Base-by-base conservation (phyloP, 192 early-diverging fungal species). In the Endogone sp. region DNA sequence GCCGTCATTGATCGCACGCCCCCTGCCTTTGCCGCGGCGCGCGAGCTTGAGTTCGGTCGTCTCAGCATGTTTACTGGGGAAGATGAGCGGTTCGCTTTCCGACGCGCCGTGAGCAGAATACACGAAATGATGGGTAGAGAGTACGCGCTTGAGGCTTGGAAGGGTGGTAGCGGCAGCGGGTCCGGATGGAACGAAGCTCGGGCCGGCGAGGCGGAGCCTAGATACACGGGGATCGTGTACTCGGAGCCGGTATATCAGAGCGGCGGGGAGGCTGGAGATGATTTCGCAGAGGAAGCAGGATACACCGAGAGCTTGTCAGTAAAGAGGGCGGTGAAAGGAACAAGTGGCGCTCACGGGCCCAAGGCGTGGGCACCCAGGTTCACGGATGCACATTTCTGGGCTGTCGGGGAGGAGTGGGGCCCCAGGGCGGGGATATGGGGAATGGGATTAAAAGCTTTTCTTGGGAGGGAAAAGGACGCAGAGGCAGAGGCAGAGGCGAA, bases 71-170 rank as follows among this genome's bases (percentile, higher is more conserved):
- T 26, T 22, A 60, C 59, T 0, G 59, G 59, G 8, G 59, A 28
- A 16, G 59, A 60, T 22, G 59, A 60, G 27, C 59, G 59, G 24
- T 60, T 60, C 27, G 59, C 59, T 6, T 60, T 60, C 22, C 8
- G 21, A 60, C 6, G 59, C 6, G 59, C 22, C 10, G 2, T 60
- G 6, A 26, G 24, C 22, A 60, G 27, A 21, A 60, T 60, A 49
- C 37, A 49, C 16, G 37, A 49, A 16, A 49, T 49, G 37, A 49
- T 49, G 37, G 37, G 37, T 16, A 16, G 0, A 16, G 9, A 16
- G 37, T 49, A 49, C 16, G 37, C 37, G 37, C 6, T 11, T 49
- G 37, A 49, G 37, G 37, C 37, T 6, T 49, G 37, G 37, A 49
- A 16, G 37, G 37, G 37, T 16, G 37, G 37, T n/a, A n/a, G n/a